phyloP scores from a whole-genome alignment of 257 asterid species.

The Linaria vulgaris region DNA sequence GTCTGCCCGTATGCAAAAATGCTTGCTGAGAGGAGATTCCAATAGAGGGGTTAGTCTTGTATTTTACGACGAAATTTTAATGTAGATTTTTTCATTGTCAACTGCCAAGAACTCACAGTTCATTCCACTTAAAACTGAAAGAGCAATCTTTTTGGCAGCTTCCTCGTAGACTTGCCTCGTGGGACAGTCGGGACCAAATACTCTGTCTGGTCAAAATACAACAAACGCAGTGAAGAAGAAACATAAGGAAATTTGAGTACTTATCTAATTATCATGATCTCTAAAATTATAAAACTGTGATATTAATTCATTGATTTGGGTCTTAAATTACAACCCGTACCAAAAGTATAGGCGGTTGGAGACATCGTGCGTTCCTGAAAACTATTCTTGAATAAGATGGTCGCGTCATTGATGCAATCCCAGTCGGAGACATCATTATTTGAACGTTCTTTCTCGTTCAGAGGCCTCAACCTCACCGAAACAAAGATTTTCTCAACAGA shows the following conservation, averaged over 20 bases:
- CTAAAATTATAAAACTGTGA: background rate
- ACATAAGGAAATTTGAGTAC: background rate
- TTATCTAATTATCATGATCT: background rate
- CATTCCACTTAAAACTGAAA: conserved; percentile 57
- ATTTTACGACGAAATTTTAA: background rate
- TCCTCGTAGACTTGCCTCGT: conserved; percentile 65
- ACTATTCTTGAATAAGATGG: conserved; percentile 66
- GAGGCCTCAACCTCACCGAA: conserved; percentile 81
- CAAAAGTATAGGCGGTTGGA: conserved; percentile 70
- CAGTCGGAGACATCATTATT: conserved; percentile 74
- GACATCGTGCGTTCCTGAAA: conserved; percentile 65
- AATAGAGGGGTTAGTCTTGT: background rate
- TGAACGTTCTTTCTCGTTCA: conserved; percentile 57
- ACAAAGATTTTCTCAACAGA: conserved; percentile 63
- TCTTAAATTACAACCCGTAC: conserved; percentile 37
- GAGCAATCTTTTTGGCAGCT: conserved; percentile 55
- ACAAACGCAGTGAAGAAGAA: too few species aligned
- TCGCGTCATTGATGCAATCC: conserved; percentile 75
- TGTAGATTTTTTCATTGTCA: background rate
- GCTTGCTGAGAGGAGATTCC: conserved; percentile 41
- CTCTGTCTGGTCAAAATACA: conserved; percentile 44
- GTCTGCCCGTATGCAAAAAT: conserved; percentile 73
- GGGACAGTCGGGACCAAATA: conserved; percentile 47
- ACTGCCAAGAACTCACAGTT: conserved; percentile 43
- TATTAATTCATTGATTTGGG: background rate